phyloP scores from a whole-genome alignment of 371 early-diverging fungal species.

The Mucor indicus region DNA sequence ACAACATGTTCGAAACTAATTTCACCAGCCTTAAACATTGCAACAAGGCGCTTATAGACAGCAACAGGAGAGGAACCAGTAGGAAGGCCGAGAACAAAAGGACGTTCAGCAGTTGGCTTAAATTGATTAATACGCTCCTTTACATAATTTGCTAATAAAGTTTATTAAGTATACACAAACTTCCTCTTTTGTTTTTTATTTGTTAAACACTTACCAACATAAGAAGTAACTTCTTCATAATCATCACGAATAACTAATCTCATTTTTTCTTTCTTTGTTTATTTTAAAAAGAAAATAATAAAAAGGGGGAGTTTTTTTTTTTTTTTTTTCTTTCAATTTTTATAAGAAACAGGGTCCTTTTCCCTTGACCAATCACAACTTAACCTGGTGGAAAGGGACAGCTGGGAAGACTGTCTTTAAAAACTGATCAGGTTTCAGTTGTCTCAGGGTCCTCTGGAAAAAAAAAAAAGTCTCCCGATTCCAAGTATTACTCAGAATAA shows the following conservation, averaged over 20 bases:
- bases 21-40: constrained; percentile 50
- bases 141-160: constrained; percentile 16
- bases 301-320: no score
- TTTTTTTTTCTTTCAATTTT: no score
- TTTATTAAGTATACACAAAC: not conserved
- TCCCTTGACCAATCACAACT: no score
- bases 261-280: no score
- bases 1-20: constrained; percentile 60
- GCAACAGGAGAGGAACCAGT: constrained; percentile 79
- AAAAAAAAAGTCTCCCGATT: no score
- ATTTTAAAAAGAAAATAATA: no score
- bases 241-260: constrained; percentile 72
- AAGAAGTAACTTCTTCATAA: constrained; percentile 58
- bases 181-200: constrained; percentile 1
- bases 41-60: constrained; percentile 60
- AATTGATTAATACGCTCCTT: constrained; percentile 70
- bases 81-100: constrained; percentile 85
- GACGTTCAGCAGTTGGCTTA: constrained; percentile 69
- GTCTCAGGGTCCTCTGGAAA: no score
- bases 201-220: constrained; percentile 52
- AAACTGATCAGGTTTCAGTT: no score
- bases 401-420: no score
- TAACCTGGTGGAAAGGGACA: no score
- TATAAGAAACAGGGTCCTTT: no score
- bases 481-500: no score